A percentile compares a stretch with the other conserved stretches of the same genome.
Evolutionary conservation across 208 protist genomes (phyloP).

Genomic region (Leishmania martiniquensis): DNA sequence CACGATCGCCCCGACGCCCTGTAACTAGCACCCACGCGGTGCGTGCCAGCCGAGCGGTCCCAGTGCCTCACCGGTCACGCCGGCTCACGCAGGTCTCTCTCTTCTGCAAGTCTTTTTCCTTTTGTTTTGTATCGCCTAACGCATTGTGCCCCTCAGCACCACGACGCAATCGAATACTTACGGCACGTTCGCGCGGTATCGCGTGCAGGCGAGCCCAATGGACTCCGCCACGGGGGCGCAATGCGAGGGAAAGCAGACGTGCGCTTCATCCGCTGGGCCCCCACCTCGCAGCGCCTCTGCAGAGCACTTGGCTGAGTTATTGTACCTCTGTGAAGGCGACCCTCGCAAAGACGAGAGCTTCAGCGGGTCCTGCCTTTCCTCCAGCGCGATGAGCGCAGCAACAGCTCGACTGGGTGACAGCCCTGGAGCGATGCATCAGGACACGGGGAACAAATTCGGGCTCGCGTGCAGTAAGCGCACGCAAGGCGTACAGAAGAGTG

Average conservation of each 20-base stretch:
- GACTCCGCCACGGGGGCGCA: background rate
- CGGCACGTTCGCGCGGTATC: constrained; percentile 7
- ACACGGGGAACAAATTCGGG: constrained; percentile 36
- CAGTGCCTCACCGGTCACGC: too few relatives aligned
- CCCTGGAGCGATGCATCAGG: background rate
- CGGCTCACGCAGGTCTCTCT: background rate
- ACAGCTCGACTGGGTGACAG: background rate
- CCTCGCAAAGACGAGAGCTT: background rate
- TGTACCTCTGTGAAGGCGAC: background rate
- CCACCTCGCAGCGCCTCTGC: background rate
- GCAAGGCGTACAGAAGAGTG: constrained; percentile 36
- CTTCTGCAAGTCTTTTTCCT: too few relatives aligned
- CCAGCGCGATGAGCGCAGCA: background rate
- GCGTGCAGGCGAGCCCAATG: background rate
- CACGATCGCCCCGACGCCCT: background rate
- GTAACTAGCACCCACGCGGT: background rate
- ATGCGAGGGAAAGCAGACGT: background rate
- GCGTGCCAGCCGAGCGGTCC: background rate
- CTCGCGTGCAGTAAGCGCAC: constrained; percentile 82
- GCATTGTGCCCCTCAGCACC: background rate
- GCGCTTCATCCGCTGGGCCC: background rate
- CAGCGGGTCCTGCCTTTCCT: background rate
- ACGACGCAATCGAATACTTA: constrained; percentile 8
- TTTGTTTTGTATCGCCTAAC: background rate
- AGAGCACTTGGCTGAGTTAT: background rate